These are phyloP conservation scores for Clavispora carvajalis DNA, from an alignment of 805 yeast species.

Conservation along the genomic window DNA sequence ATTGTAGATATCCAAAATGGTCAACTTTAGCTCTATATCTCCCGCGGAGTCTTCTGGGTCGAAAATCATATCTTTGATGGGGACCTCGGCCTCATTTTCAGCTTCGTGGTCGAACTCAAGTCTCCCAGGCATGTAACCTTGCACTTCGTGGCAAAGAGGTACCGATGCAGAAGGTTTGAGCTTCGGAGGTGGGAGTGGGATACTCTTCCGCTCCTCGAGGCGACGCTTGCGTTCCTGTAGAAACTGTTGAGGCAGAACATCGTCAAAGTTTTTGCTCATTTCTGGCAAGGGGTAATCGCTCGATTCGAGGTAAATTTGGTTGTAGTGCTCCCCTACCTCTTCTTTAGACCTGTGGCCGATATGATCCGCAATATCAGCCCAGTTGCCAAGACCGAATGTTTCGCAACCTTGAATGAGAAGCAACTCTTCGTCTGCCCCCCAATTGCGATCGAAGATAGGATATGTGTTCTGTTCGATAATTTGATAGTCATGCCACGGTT, in stretches of 20 bases:
- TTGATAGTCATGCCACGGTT: constrained; percentile 90
- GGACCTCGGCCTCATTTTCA: constrained; percentile 93
- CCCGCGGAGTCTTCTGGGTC: constrained; percentile 87
- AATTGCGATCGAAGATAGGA: constrained; percentile 81
- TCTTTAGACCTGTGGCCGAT: constrained; percentile 89
- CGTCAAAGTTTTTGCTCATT: constrained; percentile 60
- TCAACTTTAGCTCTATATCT: constrained; percentile 85
- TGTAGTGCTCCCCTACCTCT: constrained; percentile 84
- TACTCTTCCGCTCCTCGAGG: constrained; percentile 64
- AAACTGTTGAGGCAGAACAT: constrained; percentile 64
- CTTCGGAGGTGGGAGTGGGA: constrained; percentile 77
- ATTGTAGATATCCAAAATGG: constrained; percentile 84
- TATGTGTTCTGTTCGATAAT: constrained; percentile 92
- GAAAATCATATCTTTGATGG: constrained; percentile 91
- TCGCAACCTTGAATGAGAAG: constrained; percentile 87
- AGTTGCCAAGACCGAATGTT: constrained; percentile 86
- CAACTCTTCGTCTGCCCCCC: constrained; percentile 99
- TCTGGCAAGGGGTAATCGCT: constrained; percentile 84
- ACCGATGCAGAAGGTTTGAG: constrained; percentile 87
- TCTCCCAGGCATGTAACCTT: constrained; percentile 98
- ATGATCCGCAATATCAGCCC: constrained; percentile 98
- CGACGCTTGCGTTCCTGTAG: constrained; percentile 60
- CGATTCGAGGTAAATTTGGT: constrained; percentile 62
- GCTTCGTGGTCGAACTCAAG: constrained; percentile 94
- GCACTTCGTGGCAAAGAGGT: constrained; percentile 94